A percentile compares a stretch with the other conserved stretches of the same genome.
Conservation (phyloP, 2,329 filamentous ascomycete genomes). For the Teratosphaeria zuluensis region DNA sequence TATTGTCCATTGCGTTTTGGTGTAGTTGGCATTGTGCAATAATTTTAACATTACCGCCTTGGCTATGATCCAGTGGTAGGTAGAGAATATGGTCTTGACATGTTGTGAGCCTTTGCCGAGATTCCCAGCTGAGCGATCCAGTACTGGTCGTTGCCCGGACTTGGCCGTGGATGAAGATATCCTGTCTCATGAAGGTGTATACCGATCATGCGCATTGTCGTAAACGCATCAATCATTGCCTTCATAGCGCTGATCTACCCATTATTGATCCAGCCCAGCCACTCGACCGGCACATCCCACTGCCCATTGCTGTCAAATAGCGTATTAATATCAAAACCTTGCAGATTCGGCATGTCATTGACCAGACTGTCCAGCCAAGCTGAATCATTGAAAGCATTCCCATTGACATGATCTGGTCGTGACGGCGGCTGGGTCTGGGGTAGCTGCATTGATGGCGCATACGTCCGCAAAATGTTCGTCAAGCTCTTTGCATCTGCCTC, state of each 20-base stretch:
- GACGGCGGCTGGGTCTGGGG: background rate
- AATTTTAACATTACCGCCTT: too few species aligned
- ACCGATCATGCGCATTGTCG: too few species aligned
- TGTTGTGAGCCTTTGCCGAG: too few species aligned
- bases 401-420: background rate
- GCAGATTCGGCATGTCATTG: background rate
- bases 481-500: constrained; percentile 32
- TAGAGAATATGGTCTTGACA: too few species aligned
- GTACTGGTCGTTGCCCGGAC: too few species aligned
- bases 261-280: background rate
- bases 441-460: background rate
- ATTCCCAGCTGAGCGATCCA: too few species aligned
- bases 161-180: too few species aligned
- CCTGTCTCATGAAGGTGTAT: too few species aligned
- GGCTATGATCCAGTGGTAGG: too few species aligned
- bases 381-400: background rate
- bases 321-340: background rate
- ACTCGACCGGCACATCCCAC: background rate
- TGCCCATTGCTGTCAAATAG: background rate
- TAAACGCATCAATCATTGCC: too few species aligned
- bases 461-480: constrained; percentile 1
- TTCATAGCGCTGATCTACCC: background rate
- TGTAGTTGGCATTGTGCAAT: too few species aligned
- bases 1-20: too few species aligned
- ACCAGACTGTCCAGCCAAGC: background rate